These are phyloP conservation scores for Chrysosphaeria jannelii DNA, from an alignment of 2,329 filamentous ascomycete species.

Conservation along the genomic window DNA sequence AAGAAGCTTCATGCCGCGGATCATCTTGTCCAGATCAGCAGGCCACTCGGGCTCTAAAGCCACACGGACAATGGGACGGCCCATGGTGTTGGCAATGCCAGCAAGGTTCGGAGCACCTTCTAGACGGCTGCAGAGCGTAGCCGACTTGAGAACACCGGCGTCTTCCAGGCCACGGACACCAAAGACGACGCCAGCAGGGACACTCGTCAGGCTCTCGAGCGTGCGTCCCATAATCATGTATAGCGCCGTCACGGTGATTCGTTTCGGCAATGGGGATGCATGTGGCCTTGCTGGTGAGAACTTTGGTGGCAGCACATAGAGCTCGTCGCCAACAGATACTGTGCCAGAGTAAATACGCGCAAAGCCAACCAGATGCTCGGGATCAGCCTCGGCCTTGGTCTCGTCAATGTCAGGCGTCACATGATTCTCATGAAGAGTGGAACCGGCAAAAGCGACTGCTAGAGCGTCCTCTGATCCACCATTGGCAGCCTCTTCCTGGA, in stretches of 20 bases:
- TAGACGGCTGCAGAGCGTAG: constrained; percentile 66
- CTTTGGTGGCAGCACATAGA: constrained; percentile 81
- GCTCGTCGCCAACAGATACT: constrained; percentile 58
- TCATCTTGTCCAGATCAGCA: constrained; percentile 80
- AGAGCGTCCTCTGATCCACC: not conserved
- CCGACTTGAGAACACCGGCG: constrained; percentile 69
- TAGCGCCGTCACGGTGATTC: constrained; percentile 58
- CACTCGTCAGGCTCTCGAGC: constrained; percentile 51
- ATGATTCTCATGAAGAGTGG: too few species aligned
- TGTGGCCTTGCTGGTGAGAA: constrained; percentile 60
- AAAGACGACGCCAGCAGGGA: constrained; percentile 84
- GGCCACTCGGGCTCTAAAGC: constrained; percentile 85
- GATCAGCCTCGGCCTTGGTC: constrained; percentile 34
- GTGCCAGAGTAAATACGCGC: constrained; percentile 81
- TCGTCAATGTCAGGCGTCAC: constrained; percentile 18
- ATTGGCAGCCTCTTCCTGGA: not conserved
- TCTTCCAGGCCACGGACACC: constrained; percentile 74
- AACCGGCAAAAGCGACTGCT: too few species aligned
- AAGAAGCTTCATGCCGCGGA: constrained; percentile 55
- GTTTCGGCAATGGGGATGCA: constrained; percentile 40
- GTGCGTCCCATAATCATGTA: constrained; percentile 92
- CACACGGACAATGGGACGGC: constrained; percentile 80
- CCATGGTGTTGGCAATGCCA: constrained; percentile 43
- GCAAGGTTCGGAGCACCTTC: constrained; percentile 75
- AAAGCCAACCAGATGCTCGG: constrained; percentile 81